Evolutionary conservation across 75 land plant species (phyloP).

Genomic region (Selaginella tamariscina): DNA sequence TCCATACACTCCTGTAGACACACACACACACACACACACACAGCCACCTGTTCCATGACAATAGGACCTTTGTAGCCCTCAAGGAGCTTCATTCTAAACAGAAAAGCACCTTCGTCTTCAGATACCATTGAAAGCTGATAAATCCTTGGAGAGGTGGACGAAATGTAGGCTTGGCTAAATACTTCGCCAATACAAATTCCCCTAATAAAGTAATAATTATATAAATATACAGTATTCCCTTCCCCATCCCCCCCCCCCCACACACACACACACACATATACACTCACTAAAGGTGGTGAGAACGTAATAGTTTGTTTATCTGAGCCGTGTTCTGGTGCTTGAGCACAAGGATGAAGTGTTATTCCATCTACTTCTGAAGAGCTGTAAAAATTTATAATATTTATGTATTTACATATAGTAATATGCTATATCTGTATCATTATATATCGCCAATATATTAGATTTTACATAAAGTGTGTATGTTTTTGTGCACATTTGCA

Average conservation of each 20-base stretch:
- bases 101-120: constrained; percentile 92
- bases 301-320: constrained; percentile 78
- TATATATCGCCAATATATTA: too few relatives aligned
- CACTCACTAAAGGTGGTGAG: constrained; percentile 78
- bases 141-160: constrained; percentile 88
- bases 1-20: too few relatives aligned
- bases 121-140: constrained; percentile 99
- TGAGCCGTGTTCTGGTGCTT: constrained; percentile 68
- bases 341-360: constrained; percentile 93
- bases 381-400: too few relatives aligned
- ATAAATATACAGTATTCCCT: too few relatives aligned
- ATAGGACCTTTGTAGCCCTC: constrained; percentile 80
- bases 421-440: too few relatives aligned
- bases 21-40: too few relatives aligned
- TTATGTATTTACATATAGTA: too few relatives aligned
- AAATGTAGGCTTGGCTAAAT: constrained; percentile 40
- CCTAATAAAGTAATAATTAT: too few relatives aligned
- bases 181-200: constrained; percentile 68
- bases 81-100: constrained; percentile 71
- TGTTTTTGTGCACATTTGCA: too few relatives aligned
- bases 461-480: too few relatives aligned
- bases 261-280: too few relatives aligned
- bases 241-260: too few relatives aligned
- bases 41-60: constrained; percentile 72
- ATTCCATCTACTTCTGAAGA: constrained; percentile 45